Evolutionary conservation across 1,284 basidiomycete species (phyloP).

Genomic region (Ganoderma meredithae): DNA sequence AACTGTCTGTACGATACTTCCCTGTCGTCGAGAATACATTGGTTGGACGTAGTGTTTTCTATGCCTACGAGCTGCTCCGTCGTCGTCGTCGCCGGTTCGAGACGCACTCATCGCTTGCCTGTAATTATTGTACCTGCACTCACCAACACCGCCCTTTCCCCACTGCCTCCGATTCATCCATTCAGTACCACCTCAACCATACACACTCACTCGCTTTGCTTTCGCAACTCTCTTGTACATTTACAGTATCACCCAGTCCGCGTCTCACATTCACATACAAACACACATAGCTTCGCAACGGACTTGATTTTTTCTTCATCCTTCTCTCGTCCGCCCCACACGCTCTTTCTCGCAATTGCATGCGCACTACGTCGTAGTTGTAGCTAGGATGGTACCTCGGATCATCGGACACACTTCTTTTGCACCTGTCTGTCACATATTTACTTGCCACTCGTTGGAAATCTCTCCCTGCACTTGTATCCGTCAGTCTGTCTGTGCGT

Average conservation of each 20-base stretch:
- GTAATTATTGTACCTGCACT: background rate
- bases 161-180: background rate
- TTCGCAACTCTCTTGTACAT: slow-evolving; percentile 8
- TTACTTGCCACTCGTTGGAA: slow-evolving; percentile 20
- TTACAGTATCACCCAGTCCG: background rate
- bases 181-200: background rate
- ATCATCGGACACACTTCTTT: slow-evolving; percentile 23
- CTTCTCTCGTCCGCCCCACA: slow-evolving; percentile 13
- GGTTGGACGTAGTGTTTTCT: slow-evolving; percentile 37
- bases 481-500: background rate
- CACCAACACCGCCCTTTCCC: background rate
- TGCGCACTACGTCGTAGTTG: background rate
- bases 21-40: slow-evolving; percentile 38
- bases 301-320: slow-evolving; percentile 14
- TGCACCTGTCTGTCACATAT: slow-evolving; percentile 16
- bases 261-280: slow-evolving; percentile 7
- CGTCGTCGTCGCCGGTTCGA: slow-evolving; percentile 29
- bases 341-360: slow-evolving; percentile 20
- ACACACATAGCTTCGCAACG: slow-evolving; percentile 17
- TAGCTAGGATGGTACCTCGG: slow-evolving; percentile 21
- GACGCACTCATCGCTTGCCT: slow-evolving; percentile 14
- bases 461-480: background rate
- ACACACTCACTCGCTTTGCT: slow-evolving; percentile 9
- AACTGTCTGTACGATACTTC: slow-evolving; percentile 36
- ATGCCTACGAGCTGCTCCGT: slow-evolving; percentile 17